Evolutionary conservation across 139 green algal genomes (phyloP).

Genomic region (Picochlorum sp.): DNA sequence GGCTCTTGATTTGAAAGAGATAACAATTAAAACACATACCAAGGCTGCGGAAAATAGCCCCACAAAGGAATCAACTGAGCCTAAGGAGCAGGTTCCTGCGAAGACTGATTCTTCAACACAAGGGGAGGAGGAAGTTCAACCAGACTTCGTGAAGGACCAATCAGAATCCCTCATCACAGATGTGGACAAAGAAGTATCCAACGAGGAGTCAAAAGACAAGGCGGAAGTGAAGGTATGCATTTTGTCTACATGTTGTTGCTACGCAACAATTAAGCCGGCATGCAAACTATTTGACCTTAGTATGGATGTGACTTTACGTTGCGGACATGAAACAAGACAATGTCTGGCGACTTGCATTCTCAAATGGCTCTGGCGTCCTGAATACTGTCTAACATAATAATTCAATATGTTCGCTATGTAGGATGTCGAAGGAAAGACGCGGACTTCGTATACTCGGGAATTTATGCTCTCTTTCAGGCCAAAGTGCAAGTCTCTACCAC

Average conservation of each 20-base stretch:
- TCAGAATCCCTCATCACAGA: background rate
- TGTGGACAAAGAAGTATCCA: background rate
- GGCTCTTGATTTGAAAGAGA: slow-evolving; percentile 9
- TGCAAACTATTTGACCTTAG: slow-evolving; percentile 2
- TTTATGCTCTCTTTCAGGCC: too few species aligned
- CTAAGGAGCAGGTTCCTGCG: background rate
- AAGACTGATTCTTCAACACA: background rate
- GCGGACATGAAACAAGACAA: slow-evolving; percentile 3
- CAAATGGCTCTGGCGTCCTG: too few species aligned
- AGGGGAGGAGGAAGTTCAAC: background rate
- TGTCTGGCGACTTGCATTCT: slow-evolving; percentile 13
- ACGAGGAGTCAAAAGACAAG: background rate
- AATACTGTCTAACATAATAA: too few species aligned
- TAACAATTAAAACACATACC: background rate
- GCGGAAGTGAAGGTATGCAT: background rate
- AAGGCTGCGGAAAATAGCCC: background rate
- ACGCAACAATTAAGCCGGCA: slow-evolving; percentile 18
- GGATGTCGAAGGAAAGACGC: too few species aligned
- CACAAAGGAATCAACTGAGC: background rate
- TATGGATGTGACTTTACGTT: slow-evolving; percentile 7
- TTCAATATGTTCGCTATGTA: too few species aligned
- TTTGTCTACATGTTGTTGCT: background rate
- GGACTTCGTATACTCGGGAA: too few species aligned
- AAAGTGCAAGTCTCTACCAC: too few species aligned
- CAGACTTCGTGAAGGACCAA: background rate